Base-by-base conservation (phyloP, 345 rosid genomes). In the Eucalyptus tenuipes region DNA sequence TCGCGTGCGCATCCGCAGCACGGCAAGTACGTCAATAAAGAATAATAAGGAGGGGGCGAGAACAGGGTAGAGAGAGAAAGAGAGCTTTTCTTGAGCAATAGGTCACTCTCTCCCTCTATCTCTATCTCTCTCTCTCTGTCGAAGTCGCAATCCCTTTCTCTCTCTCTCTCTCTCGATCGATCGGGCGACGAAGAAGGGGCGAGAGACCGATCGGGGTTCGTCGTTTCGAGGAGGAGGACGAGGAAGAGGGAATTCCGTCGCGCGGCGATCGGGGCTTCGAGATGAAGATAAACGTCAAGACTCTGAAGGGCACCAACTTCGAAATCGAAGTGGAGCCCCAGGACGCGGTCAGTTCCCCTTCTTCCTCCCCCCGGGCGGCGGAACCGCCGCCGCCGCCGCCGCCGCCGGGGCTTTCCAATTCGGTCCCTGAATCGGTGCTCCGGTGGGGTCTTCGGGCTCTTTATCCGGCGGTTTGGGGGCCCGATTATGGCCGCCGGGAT, bases 211-310 rank as follows among this genome's bases (percentile, higher is more conserved):
- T 27, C 82, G 82, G 42, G 82, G 82, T 75, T 18, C 8, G 47
- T 44, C 45, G 22, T 3, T 11, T 13, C 52, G 86, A 84, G 85
- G 87, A 47, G 16, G 42, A 44, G 64, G 14, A 45, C 33, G n/a
- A 29, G 86, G 86, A 7, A 6, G 87, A 15, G 64, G 45, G 64
- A 49, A 57, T 33, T 33, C 81, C 2, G 14, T 57, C n/a, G 14
- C 13, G 80, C 82, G 87, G 66, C 25, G 61, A 49, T 40, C 64
- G 22, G 55, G 64, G n/a, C 0, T 33, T 86, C 66, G 87, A 33
- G 87, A 91, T 91, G 91, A 91, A 91, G 89, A 48, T 91, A 81
- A 86, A 80, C 49, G 90, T 91, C 15, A 91, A 91, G 50, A 91
- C 90, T 53, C 84, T 91, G 88, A 91, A 89, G 80, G 92, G 92